Base-by-base conservation (phyloP, 2,329 filamentous ascomycete genomes). In the Exophiala viscosa region DNA sequence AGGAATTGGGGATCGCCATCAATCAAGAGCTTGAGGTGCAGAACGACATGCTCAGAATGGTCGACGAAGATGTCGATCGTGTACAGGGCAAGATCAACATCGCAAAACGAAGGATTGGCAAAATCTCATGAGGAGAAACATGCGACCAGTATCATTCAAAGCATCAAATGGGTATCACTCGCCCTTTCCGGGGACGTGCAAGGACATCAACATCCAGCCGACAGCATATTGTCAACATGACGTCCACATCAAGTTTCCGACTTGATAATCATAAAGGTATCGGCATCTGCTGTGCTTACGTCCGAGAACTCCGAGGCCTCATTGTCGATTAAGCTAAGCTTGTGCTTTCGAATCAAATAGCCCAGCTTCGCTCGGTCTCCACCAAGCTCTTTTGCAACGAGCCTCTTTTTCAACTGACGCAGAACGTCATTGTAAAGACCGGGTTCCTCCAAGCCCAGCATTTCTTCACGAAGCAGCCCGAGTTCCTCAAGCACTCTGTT, bases 341-440 rank as follows among this genome's bases (percentile, higher is more conserved):
- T 82, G 38, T 78, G 81, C 53, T 75, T 80, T 61, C 85, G 78
- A 18, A 96, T 72, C 60, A 80, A 76, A 73, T 82, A 87, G 90
- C 90, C 96, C 72, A 96, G 84, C 64, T 95, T 89, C 58, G 80
- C 80, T 48, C 90, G 76, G 62, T 95, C 86, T 0, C 89, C 90
- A 34, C 85, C 84, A 2, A 96, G 70, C 60, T 86, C 79, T 0
- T 84, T 87, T 0, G 76, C 79, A 6, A 90, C 68, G 1, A 96
- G 67, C 50, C 84, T 83, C 60, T 75, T 76, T 74, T 96, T 97
- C 62, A 97, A 70, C 32, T 79, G 77, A 36, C 69, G 75, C 38
- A 95, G 64, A 60, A 91, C 87, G 1, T 78, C 75, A 65, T 97
- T 96, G 70, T 88, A 99, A 23, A 88, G 63, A 0, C 68, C 78